A percentile compares a stretch with the other conserved stretches of the same genome.
Evolutionary conservation across 192 early-diverging fungal species (phyloP).

Genomic region (Coemansia sp.): DNA sequence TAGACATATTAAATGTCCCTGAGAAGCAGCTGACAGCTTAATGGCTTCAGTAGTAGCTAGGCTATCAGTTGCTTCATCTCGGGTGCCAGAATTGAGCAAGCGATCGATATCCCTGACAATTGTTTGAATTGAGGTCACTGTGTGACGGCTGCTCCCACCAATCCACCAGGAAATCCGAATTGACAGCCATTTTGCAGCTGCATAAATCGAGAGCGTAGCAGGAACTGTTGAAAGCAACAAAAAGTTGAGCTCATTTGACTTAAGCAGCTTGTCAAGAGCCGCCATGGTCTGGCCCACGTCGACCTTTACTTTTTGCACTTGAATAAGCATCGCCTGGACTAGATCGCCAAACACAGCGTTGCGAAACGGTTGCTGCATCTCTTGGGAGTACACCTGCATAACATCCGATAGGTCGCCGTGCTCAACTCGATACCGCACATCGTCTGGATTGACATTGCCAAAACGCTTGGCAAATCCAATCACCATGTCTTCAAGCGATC

Average conservation of each 20-base stretch:
- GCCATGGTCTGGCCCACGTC: constrained; percentile 90
- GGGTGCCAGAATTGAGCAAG: constrained; percentile 51
- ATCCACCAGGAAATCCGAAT: constrained; percentile 46
- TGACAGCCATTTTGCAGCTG: constrained; percentile 38
- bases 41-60: background rate
- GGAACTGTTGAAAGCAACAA: constrained; percentile 81
- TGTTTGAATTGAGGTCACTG: constrained; percentile 52
- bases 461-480: constrained; percentile 69
- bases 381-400: constrained; percentile 73
- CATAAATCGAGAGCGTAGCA: constrained; percentile 62
- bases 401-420: constrained; percentile 82
- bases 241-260: constrained; percentile 95
- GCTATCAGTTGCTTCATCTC: constrained; percentile 8
- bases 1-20: constrained; percentile 48
- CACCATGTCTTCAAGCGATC: constrained; percentile 89
- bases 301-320: constrained; percentile 93
- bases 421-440: constrained; percentile 59
- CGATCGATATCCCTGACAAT: constrained; percentile 62
- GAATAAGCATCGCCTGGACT: constrained; percentile 71
- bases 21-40: constrained; percentile 12
- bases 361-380: constrained; percentile 60
- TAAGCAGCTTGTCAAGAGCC: constrained; percentile 87
- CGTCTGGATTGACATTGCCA: constrained; percentile 54
- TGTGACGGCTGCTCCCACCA: constrained; percentile 36
- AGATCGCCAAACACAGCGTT: constrained; percentile 63